A percentile compares a stretch with the other conserved stretches of the same genome.
Evolutionary conservation across 371 early-diverging fungal genomes (phyloP).

Genomic region (Mucor saturninus): DNA sequence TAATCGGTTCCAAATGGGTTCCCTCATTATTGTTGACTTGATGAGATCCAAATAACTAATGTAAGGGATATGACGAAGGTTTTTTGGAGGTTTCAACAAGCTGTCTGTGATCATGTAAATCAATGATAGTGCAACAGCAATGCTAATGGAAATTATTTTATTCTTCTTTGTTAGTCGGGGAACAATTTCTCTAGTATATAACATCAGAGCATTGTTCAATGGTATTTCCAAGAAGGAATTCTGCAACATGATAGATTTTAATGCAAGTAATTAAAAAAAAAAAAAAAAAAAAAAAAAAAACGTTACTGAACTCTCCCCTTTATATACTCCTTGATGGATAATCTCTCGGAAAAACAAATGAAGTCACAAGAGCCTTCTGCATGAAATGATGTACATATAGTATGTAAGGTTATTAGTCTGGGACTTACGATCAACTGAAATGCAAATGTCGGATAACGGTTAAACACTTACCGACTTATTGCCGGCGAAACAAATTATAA

Average conservation of each 20-base stretch:
- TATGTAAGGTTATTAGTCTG: no score
- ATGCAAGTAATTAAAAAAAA: no score
- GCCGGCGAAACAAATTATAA: no score
- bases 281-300: no score
- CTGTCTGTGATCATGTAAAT: conserved; percentile 3
- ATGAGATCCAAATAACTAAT: conserved; percentile 1
- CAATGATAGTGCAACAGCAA: conserved; percentile 8
- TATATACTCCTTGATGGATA: no score
- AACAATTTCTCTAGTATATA: conserved; percentile 6
- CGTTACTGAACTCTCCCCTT: no score
- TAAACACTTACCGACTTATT: no score
- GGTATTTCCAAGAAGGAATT: conserved; percentile 1
- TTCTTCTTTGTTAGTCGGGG: conserved; percentile 13
- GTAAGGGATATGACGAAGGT: conserved; percentile 32
- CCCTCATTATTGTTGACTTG: background rate
- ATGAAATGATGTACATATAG: no score
- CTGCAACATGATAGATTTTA: background rate
- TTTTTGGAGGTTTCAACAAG: conserved; percentile 18
- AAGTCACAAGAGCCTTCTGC: no score
- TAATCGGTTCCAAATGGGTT: background rate
- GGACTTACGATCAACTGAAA: no score
- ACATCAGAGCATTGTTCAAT: background rate
- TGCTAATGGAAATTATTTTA: conserved; percentile 11
- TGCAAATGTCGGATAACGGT: no score
- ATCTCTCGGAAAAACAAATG: no score